These are phyloP conservation scores for Erigeron canadensis DNA, from an alignment of 129 eudicot species.

Conservation along the genomic window DNA sequence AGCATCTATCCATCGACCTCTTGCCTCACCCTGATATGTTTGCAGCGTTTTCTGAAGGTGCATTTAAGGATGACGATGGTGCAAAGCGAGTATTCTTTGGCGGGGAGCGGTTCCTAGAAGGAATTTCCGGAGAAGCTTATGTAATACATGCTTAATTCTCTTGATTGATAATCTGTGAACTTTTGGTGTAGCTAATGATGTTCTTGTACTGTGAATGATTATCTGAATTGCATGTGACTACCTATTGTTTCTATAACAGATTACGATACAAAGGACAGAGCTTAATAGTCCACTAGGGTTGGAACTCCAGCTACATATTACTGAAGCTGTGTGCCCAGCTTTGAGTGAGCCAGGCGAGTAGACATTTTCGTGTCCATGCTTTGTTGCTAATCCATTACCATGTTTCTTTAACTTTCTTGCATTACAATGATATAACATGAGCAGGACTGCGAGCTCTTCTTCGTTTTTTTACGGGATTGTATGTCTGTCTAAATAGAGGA, in stretches of 20 bases:
- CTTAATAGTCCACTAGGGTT: slow-evolving; percentile 89
- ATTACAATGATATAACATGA: slow-evolving; percentile 22
- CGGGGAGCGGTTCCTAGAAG: slow-evolving; percentile 95
- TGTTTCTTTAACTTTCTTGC: slow-evolving; percentile 13
- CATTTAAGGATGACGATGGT: slow-evolving; percentile 92
- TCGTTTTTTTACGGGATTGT: slow-evolving; percentile 82
- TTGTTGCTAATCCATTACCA: slow-evolving; percentile 13
- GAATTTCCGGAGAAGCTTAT: slow-evolving; percentile 96
- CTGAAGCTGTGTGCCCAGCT: slow-evolving; percentile 97
- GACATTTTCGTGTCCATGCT: slow-evolving; percentile 3
- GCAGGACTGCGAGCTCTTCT: slow-evolving; percentile 98
- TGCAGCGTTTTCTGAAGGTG: slow-evolving; percentile 60
- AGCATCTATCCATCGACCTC: slow-evolving; percentile 84
- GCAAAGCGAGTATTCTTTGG: slow-evolving; percentile 94
- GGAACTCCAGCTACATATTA: slow-evolving; percentile 81
- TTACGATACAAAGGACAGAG: slow-evolving; percentile 88
- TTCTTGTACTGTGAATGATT: slow-evolving; percentile 10
- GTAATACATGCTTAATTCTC: slow-evolving; percentile 51
- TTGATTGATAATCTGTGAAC: slow-evolving; percentile 32
- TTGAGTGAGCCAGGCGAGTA: slow-evolving; percentile 94
- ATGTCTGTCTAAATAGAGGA: slow-evolving; percentile 81
- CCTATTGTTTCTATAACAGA: slow-evolving; percentile 47
- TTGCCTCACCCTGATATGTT: slow-evolving; percentile 99
- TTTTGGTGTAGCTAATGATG: slow-evolving; percentile 24
- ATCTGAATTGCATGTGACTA: slow-evolving; percentile 13